Evolutionary conservation across 2,329 filamentous ascomycete species (phyloP).

Genomic region (Ustulina deusta): DNA sequence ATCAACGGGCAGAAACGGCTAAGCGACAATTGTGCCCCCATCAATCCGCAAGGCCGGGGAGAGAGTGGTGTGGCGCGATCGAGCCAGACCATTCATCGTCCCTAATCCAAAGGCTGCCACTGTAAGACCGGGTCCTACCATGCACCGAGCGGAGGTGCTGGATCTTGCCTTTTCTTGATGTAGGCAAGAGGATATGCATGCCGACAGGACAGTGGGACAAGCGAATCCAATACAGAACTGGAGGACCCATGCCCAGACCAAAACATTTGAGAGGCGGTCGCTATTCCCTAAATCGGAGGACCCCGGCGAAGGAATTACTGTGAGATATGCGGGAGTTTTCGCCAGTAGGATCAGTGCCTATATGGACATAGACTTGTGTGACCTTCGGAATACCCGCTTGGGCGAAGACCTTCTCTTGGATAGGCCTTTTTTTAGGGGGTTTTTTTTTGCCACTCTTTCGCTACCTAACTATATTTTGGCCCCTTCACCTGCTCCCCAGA

Average conservation of each 20-base stretch:
- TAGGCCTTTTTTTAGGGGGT: too few species aligned
- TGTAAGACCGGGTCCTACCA: conserved; percentile 15
- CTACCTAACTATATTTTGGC: background rate
- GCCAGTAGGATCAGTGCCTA: background rate
- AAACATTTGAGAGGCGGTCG: conserved; percentile 19
- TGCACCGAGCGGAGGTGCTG: conserved; percentile 22
- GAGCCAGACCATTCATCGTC: conserved; percentile 18
- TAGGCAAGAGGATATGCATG: conserved; percentile 15
- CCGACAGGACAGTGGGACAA: conserved; percentile 3
- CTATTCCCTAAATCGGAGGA: conserved; percentile 30
- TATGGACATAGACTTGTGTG: background rate
- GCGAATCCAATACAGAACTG: conserved; percentile 5
- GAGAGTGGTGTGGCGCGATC: conserved; percentile 24
- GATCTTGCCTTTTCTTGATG: conserved; percentile 10
- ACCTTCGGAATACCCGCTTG: background rate
- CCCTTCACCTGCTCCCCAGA: background rate
- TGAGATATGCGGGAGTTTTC: conserved; percentile 15
- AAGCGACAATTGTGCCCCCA: background rate
- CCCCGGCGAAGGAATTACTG: conserved; percentile 11
- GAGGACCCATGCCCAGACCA: conserved; percentile 5
- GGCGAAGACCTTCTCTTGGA: background rate
- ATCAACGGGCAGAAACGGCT: conserved; percentile 20
- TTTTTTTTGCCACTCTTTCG: too few species aligned
- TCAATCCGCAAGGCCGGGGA: background rate
- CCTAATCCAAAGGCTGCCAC: conserved; percentile 1